Base-by-base conservation (phyloP, 2,329 filamentous ascomycete genomes). In the Aspergillus tubingensis region DNA sequence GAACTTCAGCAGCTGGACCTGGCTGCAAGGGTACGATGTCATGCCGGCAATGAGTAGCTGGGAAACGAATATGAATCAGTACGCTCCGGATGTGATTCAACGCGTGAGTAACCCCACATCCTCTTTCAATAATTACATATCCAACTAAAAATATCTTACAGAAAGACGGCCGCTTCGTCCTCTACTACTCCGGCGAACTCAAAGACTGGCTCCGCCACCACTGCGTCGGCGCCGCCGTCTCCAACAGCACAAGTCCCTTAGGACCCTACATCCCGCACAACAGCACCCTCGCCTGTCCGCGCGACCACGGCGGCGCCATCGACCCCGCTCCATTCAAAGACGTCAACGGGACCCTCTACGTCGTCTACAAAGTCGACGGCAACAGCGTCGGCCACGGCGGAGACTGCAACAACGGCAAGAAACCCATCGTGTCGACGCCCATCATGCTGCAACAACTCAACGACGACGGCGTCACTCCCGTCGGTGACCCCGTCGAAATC, bases 321-420 rank as follows among this genome's bases (percentile, higher is more conserved):
- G 87, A 89, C 68, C 79, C 86, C 0, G 79, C 84, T 0, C 84
- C 83, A 3, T 88, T 87, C 70, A 67, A 73, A n/a, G 86, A 89
- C 66, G 44, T 32, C 1, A 79, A 81, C 44, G 83, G 83, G 25
- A 80, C 72, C 36, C 77, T 82, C 6, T 89, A 87, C 68, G 77
- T 89, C 19, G 74, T 83, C 17, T 89, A 88, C 76, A 89, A 89
- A 72, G 77, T 86, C 38, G 86, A 90, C 68, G 86, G 85, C 23
- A 88, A 88, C 72, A 79, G 78, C 57, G 73, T 83, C 39, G 78
- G 78, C 5, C 68, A 74, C 60, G 78, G 78, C 30, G 80, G 80
- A 3, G 68, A 70, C 41, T 82, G 80, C 67, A 72, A 72, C 41
- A 77, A 80, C 57, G 82, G 79, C 66, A 70, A 70, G 7, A 62